phyloP scores from a whole-genome alignment of 1,284 basidiomycete genomes.

The Trametes polyzona region DNA sequence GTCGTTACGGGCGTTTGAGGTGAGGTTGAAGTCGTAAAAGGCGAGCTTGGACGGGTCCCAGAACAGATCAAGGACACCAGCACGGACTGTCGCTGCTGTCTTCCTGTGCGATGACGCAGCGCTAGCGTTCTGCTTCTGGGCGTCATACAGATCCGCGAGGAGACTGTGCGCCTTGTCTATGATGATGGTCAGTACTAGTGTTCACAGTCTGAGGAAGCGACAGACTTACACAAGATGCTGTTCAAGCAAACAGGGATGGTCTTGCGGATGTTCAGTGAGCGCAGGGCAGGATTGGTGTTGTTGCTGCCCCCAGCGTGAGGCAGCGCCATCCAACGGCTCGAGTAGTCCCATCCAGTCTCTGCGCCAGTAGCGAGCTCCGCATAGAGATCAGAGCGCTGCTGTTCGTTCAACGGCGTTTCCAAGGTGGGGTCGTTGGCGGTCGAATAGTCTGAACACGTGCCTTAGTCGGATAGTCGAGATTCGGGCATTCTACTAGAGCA shows the following conservation, averaged over 20 bases:
- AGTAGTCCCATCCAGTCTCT: slow-evolving; percentile 72
- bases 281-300: slow-evolving; percentile 56
- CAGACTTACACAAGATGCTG: slow-evolving; percentile 71
- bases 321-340: slow-evolving; percentile 51
- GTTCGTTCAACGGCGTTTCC: slow-evolving; percentile 59
- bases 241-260: slow-evolving; percentile 83
- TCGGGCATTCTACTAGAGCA: slow-evolving; percentile 13
- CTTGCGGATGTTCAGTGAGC: slow-evolving; percentile 72
- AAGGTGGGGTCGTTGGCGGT: slow-evolving; percentile 71
- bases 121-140: slow-evolving; percentile 42
- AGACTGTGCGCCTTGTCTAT: slow-evolving; percentile 66
- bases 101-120: slow-evolving; percentile 58
- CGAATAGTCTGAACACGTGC: slow-evolving; percentile 65
- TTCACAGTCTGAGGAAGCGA: not conserved
- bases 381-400: slow-evolving; percentile 71
- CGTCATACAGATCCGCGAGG: slow-evolving; percentile 68
- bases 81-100: slow-evolving; percentile 61
- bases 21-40: slow-evolving; percentile 88
- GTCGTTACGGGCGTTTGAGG: slow-evolving; percentile 61
- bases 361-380: slow-evolving; percentile 89
- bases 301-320: slow-evolving; percentile 45
- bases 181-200: not conserved
- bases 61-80: slow-evolving; percentile 81
- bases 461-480: not conserved
- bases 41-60: slow-evolving; percentile 85